phyloP scores from a whole-genome alignment of 2,329 filamentous ascomycete species.

The Alternaria incomplexa region DNA sequence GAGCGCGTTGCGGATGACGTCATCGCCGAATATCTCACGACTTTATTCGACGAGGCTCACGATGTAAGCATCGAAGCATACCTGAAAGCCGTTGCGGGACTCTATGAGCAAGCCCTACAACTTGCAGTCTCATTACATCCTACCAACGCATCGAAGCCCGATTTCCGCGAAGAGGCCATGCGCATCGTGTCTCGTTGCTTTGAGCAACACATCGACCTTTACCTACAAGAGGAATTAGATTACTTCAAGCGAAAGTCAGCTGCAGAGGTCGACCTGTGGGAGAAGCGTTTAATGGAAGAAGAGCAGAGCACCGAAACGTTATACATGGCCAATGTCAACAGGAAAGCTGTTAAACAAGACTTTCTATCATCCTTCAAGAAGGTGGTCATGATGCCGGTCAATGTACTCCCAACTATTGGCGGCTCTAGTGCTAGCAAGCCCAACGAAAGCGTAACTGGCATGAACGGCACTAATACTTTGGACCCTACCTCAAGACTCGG shows the following conservation, averaged over 20 bases:
- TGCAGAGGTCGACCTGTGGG: slow-evolving; percentile 81
- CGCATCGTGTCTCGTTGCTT: slow-evolving; percentile 75
- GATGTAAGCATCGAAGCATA: slow-evolving; percentile 77
- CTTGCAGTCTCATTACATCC: slow-evolving; percentile 75
- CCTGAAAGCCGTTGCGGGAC: slow-evolving; percentile 81
- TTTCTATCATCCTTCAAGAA: slow-evolving; percentile 97
- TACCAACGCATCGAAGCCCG: slow-evolving; percentile 66
- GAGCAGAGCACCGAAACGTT: slow-evolving; percentile 90
- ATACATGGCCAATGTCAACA: slow-evolving; percentile 93
- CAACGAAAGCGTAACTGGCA: slow-evolving; percentile 22
- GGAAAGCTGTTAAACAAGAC: slow-evolving; percentile 94
- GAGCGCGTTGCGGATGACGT: slow-evolving; percentile 83
- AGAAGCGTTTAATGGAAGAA: slow-evolving; percentile 88
- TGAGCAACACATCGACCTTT: slow-evolving; percentile 91
- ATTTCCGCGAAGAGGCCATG: slow-evolving; percentile 69
- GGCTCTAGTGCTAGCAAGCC: slow-evolving; percentile 47
- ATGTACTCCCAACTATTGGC: slow-evolving; percentile 75
- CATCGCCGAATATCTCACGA: slow-evolving; percentile 83
- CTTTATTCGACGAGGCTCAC: slow-evolving; percentile 86
- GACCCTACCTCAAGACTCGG: slow-evolving; percentile 36
- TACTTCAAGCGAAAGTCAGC: slow-evolving; percentile 81
- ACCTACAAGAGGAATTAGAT: slow-evolving; percentile 88
- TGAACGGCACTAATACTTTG: slow-evolving; percentile 37
- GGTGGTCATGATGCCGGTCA: slow-evolving; percentile 98
- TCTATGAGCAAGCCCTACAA: slow-evolving; percentile 84